Conservation (phyloP, 768 basidiomycete genomes). For the Artomyces pyxidatus region DNA sequence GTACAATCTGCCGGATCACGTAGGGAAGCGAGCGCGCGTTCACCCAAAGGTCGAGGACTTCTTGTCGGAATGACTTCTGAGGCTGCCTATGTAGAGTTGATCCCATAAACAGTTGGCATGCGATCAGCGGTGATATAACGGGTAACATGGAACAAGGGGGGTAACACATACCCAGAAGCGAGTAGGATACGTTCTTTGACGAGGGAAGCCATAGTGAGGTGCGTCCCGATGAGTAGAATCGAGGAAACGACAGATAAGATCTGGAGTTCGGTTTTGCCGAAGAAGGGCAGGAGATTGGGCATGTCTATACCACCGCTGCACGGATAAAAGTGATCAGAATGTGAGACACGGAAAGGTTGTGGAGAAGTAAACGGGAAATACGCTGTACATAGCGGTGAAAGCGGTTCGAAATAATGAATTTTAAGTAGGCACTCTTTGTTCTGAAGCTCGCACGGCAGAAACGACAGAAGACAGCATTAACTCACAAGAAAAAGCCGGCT, state of each 20-base stretch:
- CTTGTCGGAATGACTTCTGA: constrained; percentile 29
- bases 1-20: constrained; percentile 37
- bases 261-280: constrained; percentile 76
- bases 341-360: too few relatives aligned
- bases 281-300: constrained; percentile 55
- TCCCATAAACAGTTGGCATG: not conserved
- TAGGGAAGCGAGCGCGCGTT: constrained; percentile 47
- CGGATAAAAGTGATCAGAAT: not conserved
- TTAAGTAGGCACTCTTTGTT: too few relatives aligned
- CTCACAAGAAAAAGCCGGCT: constrained; percentile 82
- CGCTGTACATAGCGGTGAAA: not conserved
- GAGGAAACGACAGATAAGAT: constrained; percentile 73
- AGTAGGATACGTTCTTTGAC: constrained; percentile 75
- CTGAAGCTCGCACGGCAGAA: too few relatives aligned
- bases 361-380: too few relatives aligned
- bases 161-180: constrained; percentile 25
- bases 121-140: not conserved
- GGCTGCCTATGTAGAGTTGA: constrained; percentile 11
- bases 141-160: too few relatives aligned
- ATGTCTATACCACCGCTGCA: constrained; percentile 76
- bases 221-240: constrained; percentile 55
- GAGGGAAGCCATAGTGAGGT: constrained; percentile 47
- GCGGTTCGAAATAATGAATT: too few relatives aligned
- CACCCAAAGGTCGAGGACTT: constrained; percentile 61
- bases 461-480: too few relatives aligned